Conservation (phyloP, 345 rosid species). For the Gossypium thurberi region DNA sequence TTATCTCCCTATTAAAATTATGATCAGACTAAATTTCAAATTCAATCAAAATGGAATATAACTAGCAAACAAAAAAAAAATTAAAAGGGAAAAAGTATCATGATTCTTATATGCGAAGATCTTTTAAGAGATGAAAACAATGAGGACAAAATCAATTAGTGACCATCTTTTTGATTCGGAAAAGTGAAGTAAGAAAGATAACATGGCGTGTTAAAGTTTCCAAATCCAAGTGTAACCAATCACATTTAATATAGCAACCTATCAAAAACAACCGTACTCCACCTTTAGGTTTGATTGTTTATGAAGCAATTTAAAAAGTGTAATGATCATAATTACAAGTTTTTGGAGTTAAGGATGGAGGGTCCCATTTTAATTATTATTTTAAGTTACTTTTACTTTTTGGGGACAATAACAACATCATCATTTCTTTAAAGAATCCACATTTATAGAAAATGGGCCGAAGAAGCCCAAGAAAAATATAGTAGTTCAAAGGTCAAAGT, state of each 20-base stretch:
- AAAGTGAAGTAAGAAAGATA: neutral
- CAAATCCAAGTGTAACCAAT: neutral
- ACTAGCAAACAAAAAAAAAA: too few species aligned
- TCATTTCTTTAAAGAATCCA: too few species aligned
- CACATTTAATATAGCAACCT: neutral
- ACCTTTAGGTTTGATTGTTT: neutral
- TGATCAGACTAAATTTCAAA: too few species aligned
- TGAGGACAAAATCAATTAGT: too few species aligned
- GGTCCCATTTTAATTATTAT: neutral
- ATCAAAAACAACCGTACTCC: neutral
- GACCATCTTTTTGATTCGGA: neutral
- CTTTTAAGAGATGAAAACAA: neutral
- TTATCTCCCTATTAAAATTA: too few species aligned
- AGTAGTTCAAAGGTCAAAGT: too few species aligned
- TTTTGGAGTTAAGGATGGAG: neutral
- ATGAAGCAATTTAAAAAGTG: neutral
- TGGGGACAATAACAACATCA: too few species aligned
- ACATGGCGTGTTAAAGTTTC: neutral
- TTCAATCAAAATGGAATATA: too few species aligned
- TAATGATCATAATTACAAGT: neutral
- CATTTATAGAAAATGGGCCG: too few species aligned
- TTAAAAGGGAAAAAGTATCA: neutral
- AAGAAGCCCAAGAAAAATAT: too few species aligned
- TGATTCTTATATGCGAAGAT: neutral
- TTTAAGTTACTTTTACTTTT: too few species aligned